phyloP scores from a whole-genome alignment of 768 basidiomycete genomes.

The Zangia roseola region DNA sequence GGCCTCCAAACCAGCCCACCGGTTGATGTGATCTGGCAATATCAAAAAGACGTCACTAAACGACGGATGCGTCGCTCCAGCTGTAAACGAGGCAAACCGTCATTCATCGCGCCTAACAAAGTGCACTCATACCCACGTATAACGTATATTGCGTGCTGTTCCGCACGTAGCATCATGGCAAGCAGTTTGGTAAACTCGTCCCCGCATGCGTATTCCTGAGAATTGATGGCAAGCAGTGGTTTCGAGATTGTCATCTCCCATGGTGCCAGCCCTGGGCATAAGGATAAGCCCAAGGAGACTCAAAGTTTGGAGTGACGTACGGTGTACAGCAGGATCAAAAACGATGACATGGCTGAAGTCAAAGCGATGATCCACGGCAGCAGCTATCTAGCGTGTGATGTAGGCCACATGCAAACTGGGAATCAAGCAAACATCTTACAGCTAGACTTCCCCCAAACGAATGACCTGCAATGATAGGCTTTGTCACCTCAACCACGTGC shows the following conservation, averaged over 20 bases:
- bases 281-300: slow-evolving; percentile 17
- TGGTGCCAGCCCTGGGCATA: slow-evolving; percentile 25
- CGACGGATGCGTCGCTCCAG: slow-evolving; percentile 33
- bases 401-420: neutral
- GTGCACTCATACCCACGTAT: slow-evolving; percentile 4
- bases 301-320: slow-evolving; percentile 14
- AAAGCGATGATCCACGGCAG: slow-evolving; percentile 20
- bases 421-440: slow-evolving; percentile 13
- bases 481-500: slow-evolving; percentile 17
- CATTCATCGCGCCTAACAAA: neutral
- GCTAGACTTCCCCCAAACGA: slow-evolving; percentile 33
- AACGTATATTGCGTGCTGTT: slow-evolving; percentile 10
- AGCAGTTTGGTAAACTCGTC: slow-evolving; percentile 34
- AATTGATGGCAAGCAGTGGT: slow-evolving; percentile 41
- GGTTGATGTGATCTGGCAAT: slow-evolving; percentile 29
- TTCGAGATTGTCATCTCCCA: slow-evolving; percentile 26
- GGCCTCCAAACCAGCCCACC: slow-evolving; percentile 22
- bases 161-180: slow-evolving; percentile 22
- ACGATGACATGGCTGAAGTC: slow-evolving; percentile 25
- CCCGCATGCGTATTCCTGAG: slow-evolving; percentile 40
- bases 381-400: slow-evolving; percentile 20
- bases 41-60: slow-evolving; percentile 37
- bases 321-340: slow-evolving; percentile 30
- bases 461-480: slow-evolving; percentile 32
- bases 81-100: slow-evolving; percentile 8